Evolutionary conservation across 768 basidiomycete genomes (phyloP).

Genomic region (Collybia sp.): DNA sequence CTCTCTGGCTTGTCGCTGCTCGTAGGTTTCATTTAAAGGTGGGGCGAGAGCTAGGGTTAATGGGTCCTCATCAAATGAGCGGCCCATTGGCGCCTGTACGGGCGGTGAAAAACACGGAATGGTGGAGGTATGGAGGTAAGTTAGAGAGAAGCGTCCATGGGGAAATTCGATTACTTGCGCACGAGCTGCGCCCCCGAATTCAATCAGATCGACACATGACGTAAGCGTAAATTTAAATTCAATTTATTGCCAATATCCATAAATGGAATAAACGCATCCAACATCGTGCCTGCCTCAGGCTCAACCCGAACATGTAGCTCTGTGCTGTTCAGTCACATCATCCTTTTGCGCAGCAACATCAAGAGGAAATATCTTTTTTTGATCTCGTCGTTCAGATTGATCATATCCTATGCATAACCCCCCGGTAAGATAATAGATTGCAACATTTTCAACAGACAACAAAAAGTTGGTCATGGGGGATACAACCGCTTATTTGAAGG

Average conservation of each 20-base stretch:
- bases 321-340: no score
- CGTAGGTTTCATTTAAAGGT: constrained; percentile 57
- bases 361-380: no score
- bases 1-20: constrained; percentile 51
- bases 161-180: not conserved
- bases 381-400: no score
- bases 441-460: no score
- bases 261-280: no score
- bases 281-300: no score
- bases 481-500: no score
- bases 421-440: no score
- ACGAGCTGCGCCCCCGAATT: not conserved
- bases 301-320: no score
- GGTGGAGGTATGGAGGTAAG: not conserved
- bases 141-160: constrained; percentile 1
- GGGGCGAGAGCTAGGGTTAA: constrained; percentile 57
- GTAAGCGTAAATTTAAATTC: not conserved
- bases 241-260: not conserved
- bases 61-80: constrained; percentile 52
- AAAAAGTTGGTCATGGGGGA: no score
- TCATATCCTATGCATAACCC: no score
- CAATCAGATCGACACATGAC: not conserved
- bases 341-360: no score
- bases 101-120: not conserved
- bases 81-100: constrained; percentile 14